Evolutionary conservation across 495 filamentous ascomycete species (phyloP).

Genomic region (Symbiotaphrina buchneri): DNA sequence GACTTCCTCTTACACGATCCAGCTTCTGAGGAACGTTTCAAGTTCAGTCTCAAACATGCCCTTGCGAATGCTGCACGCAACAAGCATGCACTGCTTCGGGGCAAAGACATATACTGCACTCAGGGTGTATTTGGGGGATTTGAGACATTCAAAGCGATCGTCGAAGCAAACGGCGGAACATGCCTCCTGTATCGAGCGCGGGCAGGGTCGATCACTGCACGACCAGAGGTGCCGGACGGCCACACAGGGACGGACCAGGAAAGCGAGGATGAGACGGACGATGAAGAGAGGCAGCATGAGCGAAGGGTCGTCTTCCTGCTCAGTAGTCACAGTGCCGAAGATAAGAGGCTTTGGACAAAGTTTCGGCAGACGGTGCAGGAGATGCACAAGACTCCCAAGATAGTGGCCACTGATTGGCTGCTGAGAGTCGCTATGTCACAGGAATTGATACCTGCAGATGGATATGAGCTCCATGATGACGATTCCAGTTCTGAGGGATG

Average conservation of each 20-base stretch:
- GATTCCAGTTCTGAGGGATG: not conserved
- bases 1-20: constrained; percentile 46
- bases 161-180: constrained; percentile 68
- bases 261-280: constrained; percentile 31
- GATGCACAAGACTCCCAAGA: constrained; percentile 45
- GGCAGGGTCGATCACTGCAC: constrained; percentile 21
- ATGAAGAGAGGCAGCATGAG: constrained; percentile 4
- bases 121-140: constrained; percentile 54
- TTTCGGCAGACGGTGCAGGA: constrained; percentile 57
- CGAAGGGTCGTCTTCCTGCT: constrained; percentile 42
- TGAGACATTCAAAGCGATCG: constrained; percentile 64
- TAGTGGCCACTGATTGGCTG: constrained; percentile 75
- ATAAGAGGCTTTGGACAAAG: constrained; percentile 53
- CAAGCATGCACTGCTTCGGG: constrained; percentile 44
- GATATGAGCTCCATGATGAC: constrained; percentile 24
- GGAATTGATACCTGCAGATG: constrained; percentile 35
- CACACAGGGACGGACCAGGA: constrained; percentile 30
- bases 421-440: constrained; percentile 78
- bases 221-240: constrained; percentile 11
- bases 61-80: constrained; percentile 49
- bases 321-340: constrained; percentile 34
- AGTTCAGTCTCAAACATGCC: constrained; percentile 40
- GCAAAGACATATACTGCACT: constrained; percentile 61
- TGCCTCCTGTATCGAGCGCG: constrained; percentile 60
- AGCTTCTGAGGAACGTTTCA: constrained; percentile 43